Base-by-base conservation (phyloP, 371 early-diverging fungal species). In the Apophysomyces variabilis region DNA sequence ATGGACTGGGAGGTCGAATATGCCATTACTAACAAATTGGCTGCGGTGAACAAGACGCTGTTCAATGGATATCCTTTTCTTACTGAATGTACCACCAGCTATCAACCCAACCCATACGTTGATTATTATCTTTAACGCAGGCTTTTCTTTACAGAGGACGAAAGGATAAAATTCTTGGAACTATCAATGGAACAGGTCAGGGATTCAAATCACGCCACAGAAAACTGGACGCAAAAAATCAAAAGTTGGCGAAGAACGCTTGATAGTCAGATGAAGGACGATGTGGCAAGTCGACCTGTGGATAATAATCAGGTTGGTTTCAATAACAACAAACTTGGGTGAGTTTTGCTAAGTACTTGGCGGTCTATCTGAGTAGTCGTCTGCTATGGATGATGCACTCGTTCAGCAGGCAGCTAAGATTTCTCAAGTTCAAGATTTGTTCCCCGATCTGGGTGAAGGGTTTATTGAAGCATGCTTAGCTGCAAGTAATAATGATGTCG, bases 391-490 rank as follows among this genome's bases (percentile, higher is more conserved):
- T 11, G 60, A 61, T 4, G 8, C 14, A 44, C 79, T 80, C 66
- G 67, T 89, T 62, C 77, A 78, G 63, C 63, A 38, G 44, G 80
- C 81, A 8, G 78, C 79, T 16, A 79, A 87, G 13, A 90, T 96
- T 36, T 88, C 90, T 0, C 92, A 94, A 66, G 74, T 96, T 0
- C 89, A 88, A 44, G 96, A 96, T 61, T 57, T 96, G 45, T 92
- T 96, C 58, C 93, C 96, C 0, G 93, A 93, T 57, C 76, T 95
- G 12, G 95, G 95, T 12, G 92, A 90, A 36, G 95, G 96, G 1
- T 95, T 95, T 69, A 84, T 96, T 50, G 92, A 93, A 66, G 91
- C 93, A 3, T 95, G 94, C 67, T 80, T 96, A 32, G 71, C 79
- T 7, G 83, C 84, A 0, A 87, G 89, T 47, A 68, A 82, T 35